Conservation (phyloP, 208 protist genomes). For the Trichomonas vaginalis region DNA sequence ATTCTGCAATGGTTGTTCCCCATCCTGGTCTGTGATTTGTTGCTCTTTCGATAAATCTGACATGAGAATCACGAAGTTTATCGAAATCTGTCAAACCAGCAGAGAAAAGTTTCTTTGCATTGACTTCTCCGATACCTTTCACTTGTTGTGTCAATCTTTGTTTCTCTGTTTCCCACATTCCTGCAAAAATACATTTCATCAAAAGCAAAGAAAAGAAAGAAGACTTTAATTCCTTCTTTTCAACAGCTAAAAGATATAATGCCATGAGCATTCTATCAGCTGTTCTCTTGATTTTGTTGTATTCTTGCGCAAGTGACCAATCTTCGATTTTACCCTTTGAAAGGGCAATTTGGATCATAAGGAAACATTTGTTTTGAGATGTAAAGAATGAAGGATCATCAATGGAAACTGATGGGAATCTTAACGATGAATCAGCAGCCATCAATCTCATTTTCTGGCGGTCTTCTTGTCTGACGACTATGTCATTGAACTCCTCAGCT, state of each 20-base stretch:
- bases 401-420: background rate
- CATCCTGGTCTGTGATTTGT: background rate
- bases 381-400: background rate
- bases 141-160: background rate
- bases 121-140: background rate
- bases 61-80: background rate
- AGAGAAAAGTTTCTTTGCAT: background rate
- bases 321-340: background rate
- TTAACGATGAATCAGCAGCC: background rate
- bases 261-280: background rate
- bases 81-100: background rate
- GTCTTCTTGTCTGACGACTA: background rate
- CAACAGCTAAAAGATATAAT: background rate
- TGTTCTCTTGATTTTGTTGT: background rate
- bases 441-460: background rate
- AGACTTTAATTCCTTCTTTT: background rate
- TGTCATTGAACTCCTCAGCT: background rate
- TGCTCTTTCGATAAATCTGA: background rate
- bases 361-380: background rate
- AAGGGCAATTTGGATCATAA: background rate
- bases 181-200: background rate
- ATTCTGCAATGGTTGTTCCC: background rate
- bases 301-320: background rate
- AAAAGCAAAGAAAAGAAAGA: background rate
- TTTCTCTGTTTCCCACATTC: background rate